Conservation (phyloP, 164 flowering plant genomes). For the Chimonanthus praecox region DNA sequence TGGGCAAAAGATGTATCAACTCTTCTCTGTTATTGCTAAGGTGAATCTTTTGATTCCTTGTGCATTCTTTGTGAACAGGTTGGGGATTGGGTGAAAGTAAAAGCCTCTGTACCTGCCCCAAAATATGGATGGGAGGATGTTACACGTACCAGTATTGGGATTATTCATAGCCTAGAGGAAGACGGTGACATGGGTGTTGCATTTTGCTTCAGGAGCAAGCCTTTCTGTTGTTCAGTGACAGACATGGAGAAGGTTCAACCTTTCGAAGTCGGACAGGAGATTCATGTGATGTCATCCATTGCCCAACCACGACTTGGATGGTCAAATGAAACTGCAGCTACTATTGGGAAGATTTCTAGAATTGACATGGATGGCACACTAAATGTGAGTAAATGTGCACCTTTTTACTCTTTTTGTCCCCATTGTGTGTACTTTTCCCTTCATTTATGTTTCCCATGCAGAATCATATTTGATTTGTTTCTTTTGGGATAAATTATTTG, state of each 20-base stretch:
- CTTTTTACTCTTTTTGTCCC: neutral
- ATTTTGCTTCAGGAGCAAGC: conserved; percentile 96
- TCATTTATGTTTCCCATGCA: neutral
- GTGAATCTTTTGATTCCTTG: neutral
- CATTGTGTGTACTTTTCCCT: neutral
- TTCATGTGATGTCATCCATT: conserved; percentile 71
- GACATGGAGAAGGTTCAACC: conserved; percentile 90
- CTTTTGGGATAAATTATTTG: neutral
- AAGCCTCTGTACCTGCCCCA: conserved; percentile 90
- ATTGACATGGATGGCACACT: conserved; percentile 97
- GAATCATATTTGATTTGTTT: neutral
- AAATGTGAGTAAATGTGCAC: conserved; percentile 50
- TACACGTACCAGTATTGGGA: conserved; percentile 72
- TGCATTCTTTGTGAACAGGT: conserved; percentile 43
- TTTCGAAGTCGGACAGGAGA: conserved; percentile 89
- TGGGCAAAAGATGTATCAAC: neutral
- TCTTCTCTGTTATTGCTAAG: neutral
- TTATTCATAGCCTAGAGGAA: conserved; percentile 93
- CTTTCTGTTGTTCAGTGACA: conserved; percentile 85
- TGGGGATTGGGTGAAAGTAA: conserved; percentile 95
- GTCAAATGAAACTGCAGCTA: conserved; percentile 89
- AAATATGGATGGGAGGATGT: conserved; percentile 99
- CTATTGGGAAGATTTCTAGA: conserved; percentile 78
- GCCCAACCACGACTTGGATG: conserved; percentile 95
- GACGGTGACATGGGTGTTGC: conserved; percentile 96